Conservation (phyloP, 805 yeast genomes). For the Jamesozyma rosinii region DNA sequence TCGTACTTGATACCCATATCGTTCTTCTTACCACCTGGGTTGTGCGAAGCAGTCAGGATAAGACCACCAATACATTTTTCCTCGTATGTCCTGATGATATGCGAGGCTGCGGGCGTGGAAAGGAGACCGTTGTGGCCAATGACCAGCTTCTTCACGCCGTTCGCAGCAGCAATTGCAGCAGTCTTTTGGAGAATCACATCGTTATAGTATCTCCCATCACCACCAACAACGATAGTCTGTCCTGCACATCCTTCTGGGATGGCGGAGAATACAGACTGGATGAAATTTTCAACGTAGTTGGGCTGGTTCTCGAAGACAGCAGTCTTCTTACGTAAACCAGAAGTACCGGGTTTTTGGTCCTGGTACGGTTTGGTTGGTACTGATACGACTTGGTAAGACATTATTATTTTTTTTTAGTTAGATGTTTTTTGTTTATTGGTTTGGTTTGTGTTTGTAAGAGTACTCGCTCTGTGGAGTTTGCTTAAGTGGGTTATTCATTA, state of each 20-base stretch:
- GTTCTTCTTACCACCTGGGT: conserved; percentile 91
- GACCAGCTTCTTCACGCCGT: conserved; percentile 77
- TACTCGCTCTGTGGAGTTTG: too few species aligned
- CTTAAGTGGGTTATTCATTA: too few species aligned
- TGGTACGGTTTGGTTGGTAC: conserved; percentile 65
- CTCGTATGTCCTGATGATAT: conserved; percentile 63
- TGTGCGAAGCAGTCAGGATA: conserved; percentile 92
- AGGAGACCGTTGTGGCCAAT: conserved; percentile 83
- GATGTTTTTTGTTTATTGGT: too few species aligned
- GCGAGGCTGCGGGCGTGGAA: conserved; percentile 98
- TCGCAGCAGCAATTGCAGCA: conserved; percentile 79
- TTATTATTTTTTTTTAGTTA: too few species aligned
- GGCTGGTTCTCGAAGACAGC: conserved; percentile 62
- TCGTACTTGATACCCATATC: conserved; percentile 96
- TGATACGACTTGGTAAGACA: conserved; percentile 21
- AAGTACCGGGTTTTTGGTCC: conserved; percentile 97
- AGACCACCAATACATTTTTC: conserved; percentile 82
- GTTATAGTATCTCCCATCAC: conserved; percentile 93
- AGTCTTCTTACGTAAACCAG: conserved; percentile 90
- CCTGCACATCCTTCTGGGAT: conserved; percentile 85
- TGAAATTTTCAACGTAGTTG: conserved; percentile 85
- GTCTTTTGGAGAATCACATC: conserved; percentile 73
- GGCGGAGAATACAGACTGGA: conserved; percentile 75
- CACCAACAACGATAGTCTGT: conserved; percentile 83
- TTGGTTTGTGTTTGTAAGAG: too few species aligned